Evolutionary conservation across 805 yeast genomes (phyloP).

Genomic region (Starmerella stigmatis): DNA sequence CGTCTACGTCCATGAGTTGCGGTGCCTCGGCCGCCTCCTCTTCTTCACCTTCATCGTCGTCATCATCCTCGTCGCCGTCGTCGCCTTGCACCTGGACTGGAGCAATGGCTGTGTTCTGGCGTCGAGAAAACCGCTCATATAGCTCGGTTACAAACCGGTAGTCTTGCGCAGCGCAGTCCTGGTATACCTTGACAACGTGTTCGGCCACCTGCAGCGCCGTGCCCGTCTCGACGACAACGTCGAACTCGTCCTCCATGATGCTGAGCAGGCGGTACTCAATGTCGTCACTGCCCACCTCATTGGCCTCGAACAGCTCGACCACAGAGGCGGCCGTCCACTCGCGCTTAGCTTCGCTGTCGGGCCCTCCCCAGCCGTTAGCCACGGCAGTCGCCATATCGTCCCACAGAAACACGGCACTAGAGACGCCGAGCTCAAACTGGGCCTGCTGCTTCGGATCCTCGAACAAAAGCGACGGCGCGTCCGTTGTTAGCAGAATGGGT

Average conservation of each 20-base stretch:
- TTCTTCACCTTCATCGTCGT: slow-evolving; percentile 36
- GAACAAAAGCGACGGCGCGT: slow-evolving; percentile 21
- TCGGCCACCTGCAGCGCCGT: slow-evolving; percentile 68
- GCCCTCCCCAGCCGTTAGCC: slow-evolving; percentile 91
- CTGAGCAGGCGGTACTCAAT: slow-evolving; percentile 76
- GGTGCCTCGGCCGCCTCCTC: slow-evolving; percentile 32
- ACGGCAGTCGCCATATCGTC: slow-evolving; percentile 82
- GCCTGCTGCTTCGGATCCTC: slow-evolving; percentile 58
- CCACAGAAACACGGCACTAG: slow-evolving; percentile 88
- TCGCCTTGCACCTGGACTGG: slow-evolving; percentile 44
- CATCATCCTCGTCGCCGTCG: slow-evolving; percentile 39
- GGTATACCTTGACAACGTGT: slow-evolving; percentile 53
- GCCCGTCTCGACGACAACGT: slow-evolving; percentile 77
- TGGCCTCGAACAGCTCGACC: slow-evolving; percentile 59
- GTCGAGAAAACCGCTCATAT: slow-evolving; percentile 43
- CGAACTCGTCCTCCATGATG: slow-evolving; percentile 94
- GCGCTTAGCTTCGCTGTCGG: slow-evolving; percentile 78
- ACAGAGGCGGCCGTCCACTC: slow-evolving; percentile 88
- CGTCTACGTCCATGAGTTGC: slow-evolving; percentile 33
- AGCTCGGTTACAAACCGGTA: slow-evolving; percentile 48
- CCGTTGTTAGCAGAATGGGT: slow-evolving; percentile 16
- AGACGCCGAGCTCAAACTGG: slow-evolving; percentile 82
- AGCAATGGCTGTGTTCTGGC: slow-evolving; percentile 38
- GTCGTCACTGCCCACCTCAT: slow-evolving; percentile 60
- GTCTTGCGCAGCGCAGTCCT: slow-evolving; percentile 46